These are phyloP conservation scores for Mercurialis annua DNA, from an alignment of 345 rosid species.

Conservation along the genomic window DNA sequence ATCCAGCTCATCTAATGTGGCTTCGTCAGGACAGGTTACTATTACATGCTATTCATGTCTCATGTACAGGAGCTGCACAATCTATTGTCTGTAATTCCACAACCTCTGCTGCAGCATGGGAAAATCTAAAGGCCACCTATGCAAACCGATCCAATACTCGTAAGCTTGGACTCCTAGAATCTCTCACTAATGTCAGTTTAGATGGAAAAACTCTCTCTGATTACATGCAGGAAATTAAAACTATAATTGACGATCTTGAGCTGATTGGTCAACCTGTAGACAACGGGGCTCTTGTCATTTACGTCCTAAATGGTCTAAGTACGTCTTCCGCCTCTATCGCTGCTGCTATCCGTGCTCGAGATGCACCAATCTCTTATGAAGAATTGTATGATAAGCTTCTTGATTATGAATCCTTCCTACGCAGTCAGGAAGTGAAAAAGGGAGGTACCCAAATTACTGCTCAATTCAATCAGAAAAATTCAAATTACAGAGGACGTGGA, in stretches of 20 bases:
- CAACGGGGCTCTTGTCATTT: background rate
- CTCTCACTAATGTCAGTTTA: background rate
- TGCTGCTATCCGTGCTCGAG: background rate
- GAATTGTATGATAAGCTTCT: background rate
- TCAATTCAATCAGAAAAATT: no score
- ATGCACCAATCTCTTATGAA: background rate
- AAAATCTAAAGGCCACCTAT: background rate
- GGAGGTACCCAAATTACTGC: background rate
- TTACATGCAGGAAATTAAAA: background rate
- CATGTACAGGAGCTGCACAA: background rate
- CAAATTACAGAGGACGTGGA: no score
- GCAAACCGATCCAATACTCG: background rate
- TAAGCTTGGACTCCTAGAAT: background rate
- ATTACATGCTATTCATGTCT: background rate
- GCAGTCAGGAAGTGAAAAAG: background rate
- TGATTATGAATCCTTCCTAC: background rate
- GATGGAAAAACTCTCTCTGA: no score
- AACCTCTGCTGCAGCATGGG: background rate
- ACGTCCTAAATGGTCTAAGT: background rate
- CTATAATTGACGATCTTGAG: background rate
- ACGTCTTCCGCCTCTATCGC: background rate
- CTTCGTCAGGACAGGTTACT: background rate
- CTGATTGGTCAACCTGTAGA: background rate
- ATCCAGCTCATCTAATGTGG: background rate
- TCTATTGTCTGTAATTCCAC: background rate